Base-by-base conservation (phyloP, 2,329 filamentous ascomycete genomes). In the Ophiosphaerella herpotricha region DNA sequence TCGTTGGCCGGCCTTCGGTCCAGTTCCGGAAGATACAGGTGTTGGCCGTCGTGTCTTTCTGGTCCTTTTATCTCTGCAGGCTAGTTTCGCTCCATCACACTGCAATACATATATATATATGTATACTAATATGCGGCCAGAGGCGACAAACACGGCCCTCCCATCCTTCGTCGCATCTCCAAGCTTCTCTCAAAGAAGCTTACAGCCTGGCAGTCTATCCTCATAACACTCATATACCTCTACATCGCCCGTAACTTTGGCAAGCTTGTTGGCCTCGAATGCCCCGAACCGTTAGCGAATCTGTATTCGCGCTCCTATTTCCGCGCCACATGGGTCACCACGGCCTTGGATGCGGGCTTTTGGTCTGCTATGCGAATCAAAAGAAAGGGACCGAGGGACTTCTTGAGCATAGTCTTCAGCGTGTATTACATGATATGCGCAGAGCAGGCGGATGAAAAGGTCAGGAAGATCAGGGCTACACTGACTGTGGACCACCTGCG, bases 351-450 rank as follows among this genome's bases (percentile, higher is more conserved):
- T 65, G 94, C 94, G 5, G 94, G 94, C 1, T 99, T 97, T 74
- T 99, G 94, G 94, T 96, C 91, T 0, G 94, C 94, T 31, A 99
- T 99, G 94, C 88, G 86, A 64, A 92, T 99, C 57, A 84, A 84
- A 48, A 80, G 80, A 40, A 91, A 89, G 64, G 92, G 89, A 85
- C 61, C 96, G 36, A 82, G 91, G 34, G 92, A 97, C 70, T 69
- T 96, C 12, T 84, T 89, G 8, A 91, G 90, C 68, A 80, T 97
- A 16, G 78, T 90, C 39, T 97, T 97, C 73, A 90, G 90, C 0
- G 70, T 88, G 9, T 99, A 96, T 74, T 99, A 99, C 71, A 80
- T 99, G 56, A 83, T 97, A 46, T 91, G 92, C 12, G 91, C 94
- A 0, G 93, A 97, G 73, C 88, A 91, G 67, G 94, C 94, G 9